These are phyloP conservation scores for Aureobasidium uvarum DNA, from an alignment of 2,329 filamentous ascomycete genomes.

Conservation along the genomic window DNA sequence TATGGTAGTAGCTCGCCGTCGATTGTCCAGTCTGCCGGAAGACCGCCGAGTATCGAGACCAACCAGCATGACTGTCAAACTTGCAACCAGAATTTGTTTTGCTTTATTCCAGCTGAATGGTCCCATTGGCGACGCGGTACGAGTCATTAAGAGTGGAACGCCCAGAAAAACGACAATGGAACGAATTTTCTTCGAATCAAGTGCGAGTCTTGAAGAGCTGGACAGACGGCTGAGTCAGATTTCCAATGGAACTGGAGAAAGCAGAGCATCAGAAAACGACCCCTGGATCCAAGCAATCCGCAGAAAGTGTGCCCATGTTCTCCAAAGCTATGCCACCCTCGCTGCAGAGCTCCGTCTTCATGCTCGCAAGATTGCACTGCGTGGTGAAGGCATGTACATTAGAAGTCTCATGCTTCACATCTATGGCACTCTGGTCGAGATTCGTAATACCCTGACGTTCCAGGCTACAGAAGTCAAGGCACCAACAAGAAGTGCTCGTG, in stretches of 20 bases:
- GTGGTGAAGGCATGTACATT: constrained; percentile 57
- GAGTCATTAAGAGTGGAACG: constrained; percentile 28
- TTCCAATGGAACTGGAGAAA: constrained; percentile 50
- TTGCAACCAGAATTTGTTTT: constrained; percentile 28
- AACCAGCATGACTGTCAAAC: constrained; percentile 27
- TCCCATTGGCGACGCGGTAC: constrained; percentile 29
- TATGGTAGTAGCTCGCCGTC: constrained; percentile 23
- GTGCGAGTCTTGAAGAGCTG: constrained; percentile 56
- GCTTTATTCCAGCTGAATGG: constrained; percentile 29
- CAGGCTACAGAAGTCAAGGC: constrained; percentile 47
- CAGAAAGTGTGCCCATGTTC: constrained; percentile 49
- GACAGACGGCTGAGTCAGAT: constrained; percentile 55
- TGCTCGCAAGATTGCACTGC: constrained; percentile 53
- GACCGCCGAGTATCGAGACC: constrained; percentile 29
- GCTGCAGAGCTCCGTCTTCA: constrained; percentile 50
- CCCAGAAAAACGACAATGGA: constrained; percentile 27
- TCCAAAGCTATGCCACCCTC: constrained; percentile 52
- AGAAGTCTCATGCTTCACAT: constrained; percentile 59
- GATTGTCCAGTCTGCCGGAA: constrained; percentile 29
- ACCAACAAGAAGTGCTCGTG: constrained; percentile 32
- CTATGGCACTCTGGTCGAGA: constrained; percentile 58
- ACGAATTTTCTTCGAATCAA: constrained; percentile 48
- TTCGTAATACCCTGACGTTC: constrained; percentile 57
- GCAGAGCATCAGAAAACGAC: constrained; percentile 35
- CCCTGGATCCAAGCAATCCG: constrained; percentile 32